Percentiles rank a stretch among this genome's conserved stretches.
phyloP scores from a whole-genome alignment of 164 flowering plant species.

The Magnolia officinalis region DNA sequence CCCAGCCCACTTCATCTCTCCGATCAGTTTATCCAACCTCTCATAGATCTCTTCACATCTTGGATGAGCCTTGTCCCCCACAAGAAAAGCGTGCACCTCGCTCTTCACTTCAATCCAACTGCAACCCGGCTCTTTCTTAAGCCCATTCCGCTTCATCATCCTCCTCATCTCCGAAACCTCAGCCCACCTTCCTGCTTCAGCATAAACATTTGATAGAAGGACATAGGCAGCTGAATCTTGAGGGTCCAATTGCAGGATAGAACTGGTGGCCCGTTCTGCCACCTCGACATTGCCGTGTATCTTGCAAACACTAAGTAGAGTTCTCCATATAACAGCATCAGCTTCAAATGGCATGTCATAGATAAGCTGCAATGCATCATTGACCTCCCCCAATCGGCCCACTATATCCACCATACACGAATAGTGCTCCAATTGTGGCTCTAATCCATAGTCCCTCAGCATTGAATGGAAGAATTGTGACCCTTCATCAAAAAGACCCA shows the following conservation, averaged over 20 bases:
- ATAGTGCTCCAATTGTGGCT: conserved; percentile 74
- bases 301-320: conserved; percentile 65
- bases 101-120: conserved; percentile 80
- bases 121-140: conserved; percentile 84
- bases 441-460: conserved; percentile 42
- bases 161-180: conserved; percentile 57
- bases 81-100: conserved; percentile 65
- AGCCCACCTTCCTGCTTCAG: conserved; percentile 75
- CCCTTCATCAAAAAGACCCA: conserved; percentile 56
- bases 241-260: conserved; percentile 55
- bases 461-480: conserved; percentile 48
- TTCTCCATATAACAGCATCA: conserved; percentile 75
- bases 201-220: conserved; percentile 68
- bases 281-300: conserved; percentile 62
- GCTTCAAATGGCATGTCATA: conserved; percentile 68
- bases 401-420: conserved; percentile 76
- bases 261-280: conserved; percentile 63
- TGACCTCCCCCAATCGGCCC: conserved; percentile 60
- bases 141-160: conserved; percentile 43
- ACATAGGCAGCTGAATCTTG: conserved; percentile 68
- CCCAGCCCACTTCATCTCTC: conserved; percentile 49
- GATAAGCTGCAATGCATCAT: conserved; percentile 54
- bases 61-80: conserved; percentile 69
- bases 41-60: conserved; percentile 53
- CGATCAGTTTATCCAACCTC: conserved; percentile 34